Percentiles rank a stretch among this genome's conserved stretches.
Conservation (phyloP, 108 stramenopile species). For the Cyclotella cryptica region DNA sequence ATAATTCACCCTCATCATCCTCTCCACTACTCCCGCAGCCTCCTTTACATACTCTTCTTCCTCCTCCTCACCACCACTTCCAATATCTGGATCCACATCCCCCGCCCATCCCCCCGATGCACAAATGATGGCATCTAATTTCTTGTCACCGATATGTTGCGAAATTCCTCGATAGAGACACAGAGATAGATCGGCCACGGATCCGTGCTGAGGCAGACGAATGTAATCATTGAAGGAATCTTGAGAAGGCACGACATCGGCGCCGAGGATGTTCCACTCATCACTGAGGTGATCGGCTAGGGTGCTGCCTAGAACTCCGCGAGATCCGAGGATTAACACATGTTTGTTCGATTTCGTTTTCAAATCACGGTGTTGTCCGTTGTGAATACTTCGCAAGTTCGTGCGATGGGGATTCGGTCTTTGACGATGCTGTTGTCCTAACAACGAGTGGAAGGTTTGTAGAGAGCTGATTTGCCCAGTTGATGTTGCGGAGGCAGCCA, state of each 20-base stretch:
- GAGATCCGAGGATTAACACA: constrained; percentile 80
- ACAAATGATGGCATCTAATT: constrained; percentile 74
- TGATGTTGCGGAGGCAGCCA: neutral
- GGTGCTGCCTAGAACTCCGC: constrained; percentile 64
- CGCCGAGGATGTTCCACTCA: constrained; percentile 66
- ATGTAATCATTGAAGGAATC: constrained; percentile 48
- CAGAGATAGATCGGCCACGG: constrained; percentile 56
- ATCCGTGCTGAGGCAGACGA: constrained; percentile 43
- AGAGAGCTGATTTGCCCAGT: neutral
- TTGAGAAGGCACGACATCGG: constrained; percentile 52
- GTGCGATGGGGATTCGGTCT: neutral
- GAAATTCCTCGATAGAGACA: constrained; percentile 57
- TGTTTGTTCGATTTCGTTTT: constrained; percentile 30
- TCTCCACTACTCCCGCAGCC: constrained; percentile 36
- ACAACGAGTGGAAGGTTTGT: neutral
- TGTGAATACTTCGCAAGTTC: neutral
- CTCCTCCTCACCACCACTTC: constrained; percentile 15
- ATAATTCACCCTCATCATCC: constrained; percentile 60
- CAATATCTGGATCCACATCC: constrained; percentile 41
- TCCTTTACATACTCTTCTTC: constrained; percentile 30
- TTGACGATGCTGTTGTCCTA: no score
- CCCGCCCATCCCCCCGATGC: constrained; percentile 64
- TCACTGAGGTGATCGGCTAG: constrained; percentile 50
- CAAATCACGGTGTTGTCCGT: neutral
- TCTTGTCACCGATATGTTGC: constrained; percentile 18